These are phyloP conservation scores for Aspergillus persii DNA, from an alignment of 2,329 filamentous ascomycete species.

Conservation along the genomic window DNA sequence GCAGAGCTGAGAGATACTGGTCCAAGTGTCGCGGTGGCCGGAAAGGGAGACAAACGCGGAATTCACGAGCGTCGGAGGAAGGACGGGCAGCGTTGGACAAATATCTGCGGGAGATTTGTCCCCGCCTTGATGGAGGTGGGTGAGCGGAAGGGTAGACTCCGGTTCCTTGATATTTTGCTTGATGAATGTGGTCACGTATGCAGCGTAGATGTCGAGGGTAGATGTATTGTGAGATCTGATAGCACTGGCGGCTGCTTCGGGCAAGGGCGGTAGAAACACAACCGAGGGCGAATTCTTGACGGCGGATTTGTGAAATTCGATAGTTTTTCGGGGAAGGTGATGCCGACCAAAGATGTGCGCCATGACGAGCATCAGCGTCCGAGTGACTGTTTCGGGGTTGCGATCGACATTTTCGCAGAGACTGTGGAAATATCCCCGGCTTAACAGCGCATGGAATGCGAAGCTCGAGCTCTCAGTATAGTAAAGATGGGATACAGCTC, in stretches of 20 bases:
- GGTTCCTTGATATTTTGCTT: constrained; percentile 58
- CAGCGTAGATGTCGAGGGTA: constrained; percentile 64
- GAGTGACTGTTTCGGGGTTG: constrained; percentile 51
- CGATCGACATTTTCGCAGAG: constrained; percentile 59
- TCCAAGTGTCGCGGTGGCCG: constrained; percentile 54
- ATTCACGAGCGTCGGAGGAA: neutral
- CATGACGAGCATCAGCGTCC: constrained; percentile 66
- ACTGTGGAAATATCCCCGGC: constrained; percentile 66
- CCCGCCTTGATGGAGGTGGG: constrained; percentile 9
- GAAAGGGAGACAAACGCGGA: neutral
- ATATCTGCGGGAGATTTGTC: constrained; percentile 20
- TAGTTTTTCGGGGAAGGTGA: constrained; percentile 45
- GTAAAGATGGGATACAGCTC: constrained; percentile 69
- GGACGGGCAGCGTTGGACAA: neutral
- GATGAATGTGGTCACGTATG: constrained; percentile 68
- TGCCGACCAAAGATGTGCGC: constrained; percentile 67
- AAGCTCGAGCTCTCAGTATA: constrained; percentile 74
- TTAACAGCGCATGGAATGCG: constrained; percentile 72
- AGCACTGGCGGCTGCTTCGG: constrained; percentile 54
- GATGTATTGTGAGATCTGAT: constrained; percentile 63
- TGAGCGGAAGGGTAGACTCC: constrained; percentile 43
- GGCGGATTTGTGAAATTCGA: constrained; percentile 37
- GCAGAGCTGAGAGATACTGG: constrained; percentile 66
- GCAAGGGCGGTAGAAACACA: constrained; percentile 64
- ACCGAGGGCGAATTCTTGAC: constrained; percentile 61